phyloP scores from a whole-genome alignment of 352 stramenopile genomes.

The Pythium insidiosum region DNA sequence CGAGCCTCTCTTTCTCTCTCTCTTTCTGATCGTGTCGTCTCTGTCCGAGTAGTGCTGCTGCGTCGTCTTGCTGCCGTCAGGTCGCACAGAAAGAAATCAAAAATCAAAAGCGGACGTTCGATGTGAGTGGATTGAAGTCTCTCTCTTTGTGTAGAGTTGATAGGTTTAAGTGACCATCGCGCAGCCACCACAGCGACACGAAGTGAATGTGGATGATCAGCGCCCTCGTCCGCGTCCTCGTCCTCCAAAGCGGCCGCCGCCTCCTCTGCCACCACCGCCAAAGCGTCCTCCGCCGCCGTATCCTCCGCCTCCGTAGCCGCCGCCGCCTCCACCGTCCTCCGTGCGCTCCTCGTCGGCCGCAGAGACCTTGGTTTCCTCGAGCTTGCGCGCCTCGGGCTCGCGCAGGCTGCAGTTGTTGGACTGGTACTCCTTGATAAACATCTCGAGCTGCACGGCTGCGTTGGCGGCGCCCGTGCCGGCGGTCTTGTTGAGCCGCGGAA shows the following conservation, averaged over 20 bases:
- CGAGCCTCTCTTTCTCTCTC: not conserved
- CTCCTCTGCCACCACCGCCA: constrained; percentile 16
- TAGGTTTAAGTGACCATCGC: too few relatives aligned
- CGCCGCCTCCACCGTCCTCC: constrained; percentile 25
- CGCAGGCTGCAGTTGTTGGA: constrained; percentile 38
- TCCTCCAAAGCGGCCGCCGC: constrained; percentile 24
- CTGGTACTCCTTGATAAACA: constrained; percentile 68
- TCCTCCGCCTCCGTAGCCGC: constrained; percentile 9
- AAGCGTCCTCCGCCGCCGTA: constrained; percentile 9
- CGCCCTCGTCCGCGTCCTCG: constrained; percentile 31
- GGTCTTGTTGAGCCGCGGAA: constrained; percentile 58
- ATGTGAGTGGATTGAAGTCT: too few relatives aligned
- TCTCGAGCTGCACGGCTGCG: constrained; percentile 59
- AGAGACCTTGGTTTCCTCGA: constrained; percentile 65
- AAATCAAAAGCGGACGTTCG: too few relatives aligned
- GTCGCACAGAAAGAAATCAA: too few relatives aligned
- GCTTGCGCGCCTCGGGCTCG: constrained; percentile 53
- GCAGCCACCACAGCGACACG: too few relatives aligned
- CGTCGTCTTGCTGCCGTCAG: too few relatives aligned
- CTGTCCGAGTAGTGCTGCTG: too few relatives aligned
- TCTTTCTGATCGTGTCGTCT: not conserved
- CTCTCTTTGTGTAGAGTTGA: too few relatives aligned
- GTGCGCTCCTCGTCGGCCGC: constrained; percentile 59
- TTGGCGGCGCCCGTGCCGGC: constrained; percentile 69
- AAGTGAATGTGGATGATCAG: too few relatives aligned